phyloP scores from a whole-genome alignment of 202 grass and related monocot species.

The Dendrocalamus latiflorus region DNA sequence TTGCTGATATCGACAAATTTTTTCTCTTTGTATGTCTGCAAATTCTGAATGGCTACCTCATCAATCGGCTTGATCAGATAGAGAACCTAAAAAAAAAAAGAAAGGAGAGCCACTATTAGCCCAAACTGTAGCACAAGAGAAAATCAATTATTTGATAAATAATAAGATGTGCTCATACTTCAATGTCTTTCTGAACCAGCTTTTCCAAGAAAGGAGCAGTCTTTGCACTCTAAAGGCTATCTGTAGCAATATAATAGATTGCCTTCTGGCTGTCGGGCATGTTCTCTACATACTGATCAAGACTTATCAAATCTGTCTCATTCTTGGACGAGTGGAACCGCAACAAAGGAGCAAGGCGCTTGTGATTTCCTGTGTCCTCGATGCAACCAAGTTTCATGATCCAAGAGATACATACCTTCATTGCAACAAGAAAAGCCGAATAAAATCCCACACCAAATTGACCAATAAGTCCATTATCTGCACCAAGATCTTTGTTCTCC shows the following conservation, averaged over 20 bases:
- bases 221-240: slow-evolving; percentile 78
- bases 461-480: slow-evolving; percentile 82
- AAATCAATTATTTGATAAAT: background rate
- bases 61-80: too few relatives aligned
- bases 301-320: slow-evolving; percentile 63
- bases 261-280: slow-evolving; percentile 75
- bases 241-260: slow-evolving; percentile 83
- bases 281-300: slow-evolving; percentile 82
- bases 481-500: slow-evolving; percentile 84
- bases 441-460: too few relatives aligned
- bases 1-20: too few relatives aligned
- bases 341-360: slow-evolving; percentile 66
- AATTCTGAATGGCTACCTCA: too few relatives aligned
- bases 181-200: slow-evolving; percentile 79
- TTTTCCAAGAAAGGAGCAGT: slow-evolving; percentile 87
- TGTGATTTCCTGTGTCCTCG: slow-evolving; percentile 75
- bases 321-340: slow-evolving; percentile 72
- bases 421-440: slow-evolving; percentile 78
- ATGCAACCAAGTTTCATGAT: slow-evolving; percentile 84
- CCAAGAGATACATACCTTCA: slow-evolving; percentile 47
- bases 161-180: slow-evolving; percentile 34
- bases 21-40: too few relatives aligned
- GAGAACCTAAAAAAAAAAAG: too few relatives aligned
- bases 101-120: background rate
- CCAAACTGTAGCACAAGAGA: background rate